Percentiles rank a stretch among this genome's conserved stretches.
Evolutionary conservation across 148 eudicot species (phyloP).

Genomic region (Rhododendron ferrugineum): DNA sequence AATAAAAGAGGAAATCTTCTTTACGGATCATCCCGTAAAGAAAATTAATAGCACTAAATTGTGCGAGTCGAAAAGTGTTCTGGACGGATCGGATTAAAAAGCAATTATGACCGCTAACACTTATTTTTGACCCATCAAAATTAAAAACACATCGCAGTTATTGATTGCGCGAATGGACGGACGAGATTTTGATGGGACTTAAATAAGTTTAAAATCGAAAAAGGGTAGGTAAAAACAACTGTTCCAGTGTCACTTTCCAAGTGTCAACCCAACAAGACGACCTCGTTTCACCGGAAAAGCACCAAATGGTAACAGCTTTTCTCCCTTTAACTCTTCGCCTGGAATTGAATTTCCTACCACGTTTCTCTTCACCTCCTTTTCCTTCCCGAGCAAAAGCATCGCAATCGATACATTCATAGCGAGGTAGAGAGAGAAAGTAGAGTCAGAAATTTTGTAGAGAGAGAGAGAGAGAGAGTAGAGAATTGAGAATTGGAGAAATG

Average conservation of each 20-base stretch:
- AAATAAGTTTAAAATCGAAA: not conserved
- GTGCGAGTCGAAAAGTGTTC: too few species aligned
- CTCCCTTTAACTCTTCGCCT: not conserved
- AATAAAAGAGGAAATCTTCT: too few species aligned
- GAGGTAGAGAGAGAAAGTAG: not conserved
- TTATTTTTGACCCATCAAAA: too few species aligned
- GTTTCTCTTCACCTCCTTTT: not conserved
- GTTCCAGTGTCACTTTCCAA: not conserved
- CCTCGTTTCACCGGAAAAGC: not conserved
- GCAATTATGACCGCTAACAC: too few species aligned
- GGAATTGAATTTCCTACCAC: not conserved
- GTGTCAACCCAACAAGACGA: not conserved
- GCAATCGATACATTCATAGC: not conserved
- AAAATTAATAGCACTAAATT: too few species aligned
- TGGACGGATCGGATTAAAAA: too few species aligned
- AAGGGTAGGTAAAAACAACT: not conserved
- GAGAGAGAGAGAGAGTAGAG: constrained; percentile 6
- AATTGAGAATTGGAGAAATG: constrained; percentile 29
- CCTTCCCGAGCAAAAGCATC: not conserved
- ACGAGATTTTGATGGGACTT: too few species aligned
- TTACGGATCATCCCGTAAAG: too few species aligned
- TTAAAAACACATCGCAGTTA: too few species aligned
- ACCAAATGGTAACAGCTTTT: not conserved
- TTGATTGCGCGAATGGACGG: fast-evolving
- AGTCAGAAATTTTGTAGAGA: not conserved